Evolutionary conservation across 2,329 filamentous ascomycete species (phyloP).

Genomic region (Graphium sp.): DNA sequence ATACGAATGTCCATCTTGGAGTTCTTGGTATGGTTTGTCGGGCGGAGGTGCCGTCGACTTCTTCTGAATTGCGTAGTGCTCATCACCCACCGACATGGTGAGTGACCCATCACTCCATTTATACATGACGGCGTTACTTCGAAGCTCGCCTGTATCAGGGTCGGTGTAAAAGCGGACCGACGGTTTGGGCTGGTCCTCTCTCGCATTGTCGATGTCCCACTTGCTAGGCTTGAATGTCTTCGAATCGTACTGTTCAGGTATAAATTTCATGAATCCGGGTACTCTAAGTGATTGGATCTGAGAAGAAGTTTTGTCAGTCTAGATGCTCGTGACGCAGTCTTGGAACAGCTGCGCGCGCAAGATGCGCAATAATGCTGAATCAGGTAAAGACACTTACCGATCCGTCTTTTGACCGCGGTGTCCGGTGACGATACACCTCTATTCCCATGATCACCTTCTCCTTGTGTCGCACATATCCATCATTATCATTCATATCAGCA

Average conservation of each 20-base stretch:
- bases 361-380: too few relatives aligned
- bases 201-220: constrained; percentile 35
- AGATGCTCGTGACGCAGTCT: constrained; percentile 4
- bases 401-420: constrained; percentile 55
- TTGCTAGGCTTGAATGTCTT: constrained; percentile 46
- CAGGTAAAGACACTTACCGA: constrained; percentile 47
- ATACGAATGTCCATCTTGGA: constrained; percentile 61
- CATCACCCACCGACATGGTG: constrained; percentile 57
- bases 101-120: constrained; percentile 68
- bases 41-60: constrained; percentile 50
- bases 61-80: constrained; percentile 59
- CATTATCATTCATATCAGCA: constrained; percentile 4
- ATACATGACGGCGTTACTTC: constrained; percentile 60
- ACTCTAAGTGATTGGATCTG: constrained; percentile 18
- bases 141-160: constrained; percentile 44
- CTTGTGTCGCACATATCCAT: constrained; percentile 14
- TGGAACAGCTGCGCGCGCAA: neutral
- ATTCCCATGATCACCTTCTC: constrained; percentile 45
- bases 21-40: constrained; percentile 43
- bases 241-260: constrained; percentile 49
- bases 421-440: constrained; percentile 49
- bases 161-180: constrained; percentile 56
- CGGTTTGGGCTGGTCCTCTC: constrained; percentile 39
- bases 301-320: constrained; percentile 7
- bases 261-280: constrained; percentile 54